phyloP scores from a whole-genome alignment of 495 filamentous ascomycete genomes.

The Podospora conica region DNA sequence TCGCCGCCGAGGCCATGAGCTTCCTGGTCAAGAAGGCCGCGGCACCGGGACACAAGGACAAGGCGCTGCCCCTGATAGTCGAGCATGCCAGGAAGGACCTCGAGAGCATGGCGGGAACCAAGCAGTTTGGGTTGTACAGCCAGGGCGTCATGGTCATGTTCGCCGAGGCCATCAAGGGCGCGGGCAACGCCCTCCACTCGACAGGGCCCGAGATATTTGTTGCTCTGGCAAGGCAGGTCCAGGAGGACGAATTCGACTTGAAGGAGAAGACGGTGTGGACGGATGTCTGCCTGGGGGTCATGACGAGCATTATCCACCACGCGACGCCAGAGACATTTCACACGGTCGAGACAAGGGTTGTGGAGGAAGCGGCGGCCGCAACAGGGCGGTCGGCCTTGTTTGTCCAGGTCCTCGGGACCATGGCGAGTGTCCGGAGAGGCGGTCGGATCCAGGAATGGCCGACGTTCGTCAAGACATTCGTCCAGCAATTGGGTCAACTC shows the following conservation, averaged over 20 bases:
- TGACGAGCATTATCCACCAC: constrained; percentile 77
- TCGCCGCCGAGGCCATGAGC: constrained; percentile 90
- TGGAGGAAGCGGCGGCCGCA: constrained; percentile 38
- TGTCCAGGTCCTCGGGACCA: constrained; percentile 58
- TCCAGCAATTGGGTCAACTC: constrained; percentile 47
- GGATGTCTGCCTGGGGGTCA: constrained; percentile 65
- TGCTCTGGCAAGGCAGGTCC: constrained; percentile 51
- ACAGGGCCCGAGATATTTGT: constrained; percentile 64
- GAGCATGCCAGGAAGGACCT: constrained; percentile 64
- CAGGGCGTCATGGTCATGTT: constrained; percentile 88
- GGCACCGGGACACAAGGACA: constrained; percentile 63
- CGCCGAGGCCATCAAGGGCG: constrained; percentile 77
- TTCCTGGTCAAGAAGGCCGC: constrained; percentile 88
- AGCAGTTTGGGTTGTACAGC: constrained; percentile 57
- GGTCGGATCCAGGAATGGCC: constrained; percentile 68
- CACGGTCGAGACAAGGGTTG: constrained; percentile 52
- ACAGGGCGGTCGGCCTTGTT: constrained; percentile 44
- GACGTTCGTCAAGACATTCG: constrained; percentile 50
- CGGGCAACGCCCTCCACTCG: constrained; percentile 74
- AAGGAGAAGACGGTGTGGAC: constrained; percentile 42
- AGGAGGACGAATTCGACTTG: constrained; percentile 42
- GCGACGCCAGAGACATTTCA: constrained; percentile 63
- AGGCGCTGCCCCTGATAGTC: constrained; percentile 62
- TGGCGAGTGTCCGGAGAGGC: constrained; percentile 71
- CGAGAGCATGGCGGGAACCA: constrained; percentile 42